phyloP scores from a whole-genome alignment of 208 protist genomes.

The Angomonas deanei region DNA sequence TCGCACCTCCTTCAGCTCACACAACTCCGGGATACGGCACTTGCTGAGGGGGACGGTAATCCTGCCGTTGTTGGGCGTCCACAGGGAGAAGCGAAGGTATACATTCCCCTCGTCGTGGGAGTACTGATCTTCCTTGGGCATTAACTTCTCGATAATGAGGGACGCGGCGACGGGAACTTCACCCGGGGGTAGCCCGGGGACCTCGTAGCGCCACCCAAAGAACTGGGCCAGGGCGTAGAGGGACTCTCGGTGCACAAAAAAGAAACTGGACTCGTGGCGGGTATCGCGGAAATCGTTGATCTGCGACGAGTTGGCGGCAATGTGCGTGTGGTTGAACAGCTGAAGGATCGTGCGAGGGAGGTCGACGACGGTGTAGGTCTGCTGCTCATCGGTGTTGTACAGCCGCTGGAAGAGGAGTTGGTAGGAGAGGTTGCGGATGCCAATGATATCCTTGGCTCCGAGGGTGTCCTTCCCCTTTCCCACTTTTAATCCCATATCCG shows the following conservation, averaged over 20 bases:
- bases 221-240: constrained; percentile 81
- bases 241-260: constrained; percentile 80
- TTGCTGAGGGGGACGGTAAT: constrained; percentile 39
- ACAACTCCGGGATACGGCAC: constrained; percentile 70
- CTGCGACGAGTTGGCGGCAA: constrained; percentile 19
- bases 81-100: constrained; percentile 54
- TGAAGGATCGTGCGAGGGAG: constrained; percentile 57
- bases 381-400: constrained; percentile 80
- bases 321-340: constrained; percentile 36
- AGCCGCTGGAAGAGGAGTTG: constrained; percentile 67
- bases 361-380: constrained; percentile 79
- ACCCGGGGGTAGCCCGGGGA: constrained; percentile 50
- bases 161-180: constrained; percentile 69
- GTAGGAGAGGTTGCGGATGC: constrained; percentile 63
- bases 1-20: constrained; percentile 54
- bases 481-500: constrained; percentile 53
- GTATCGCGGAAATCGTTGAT: constrained; percentile 67
- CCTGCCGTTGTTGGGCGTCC: constrained; percentile 64
- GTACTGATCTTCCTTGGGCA: constrained; percentile 25
- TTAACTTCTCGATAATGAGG: constrained; percentile 72
- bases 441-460: constrained; percentile 40
- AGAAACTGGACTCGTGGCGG: constrained; percentile 63
- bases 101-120: constrained; percentile 30
- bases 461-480: constrained; percentile 31
- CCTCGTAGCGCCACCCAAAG: constrained; percentile 68